A percentile compares a stretch with the other conserved stretches of the same genome.
phyloP scores from a whole-genome alignment of 768 basidiomycete species.

The Tubosaeta sp. region DNA sequence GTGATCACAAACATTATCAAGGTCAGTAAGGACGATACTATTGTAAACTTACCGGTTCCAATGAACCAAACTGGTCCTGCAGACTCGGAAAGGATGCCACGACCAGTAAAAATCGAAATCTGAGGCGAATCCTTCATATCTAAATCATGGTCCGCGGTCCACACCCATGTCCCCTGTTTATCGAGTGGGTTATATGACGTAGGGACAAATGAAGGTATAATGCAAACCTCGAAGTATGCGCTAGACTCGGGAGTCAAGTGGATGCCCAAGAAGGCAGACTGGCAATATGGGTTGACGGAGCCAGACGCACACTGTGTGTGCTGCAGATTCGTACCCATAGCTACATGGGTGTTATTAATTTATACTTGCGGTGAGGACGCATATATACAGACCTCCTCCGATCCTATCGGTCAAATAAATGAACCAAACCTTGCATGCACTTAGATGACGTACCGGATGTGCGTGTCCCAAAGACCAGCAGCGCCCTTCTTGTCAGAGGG shows the following conservation, averaged over 20 bases:
- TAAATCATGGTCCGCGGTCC: constrained; percentile 66
- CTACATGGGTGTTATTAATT: constrained; percentile 23
- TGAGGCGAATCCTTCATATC: constrained; percentile 54
- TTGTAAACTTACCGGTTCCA: constrained; percentile 44
- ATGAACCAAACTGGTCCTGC: constrained; percentile 80
- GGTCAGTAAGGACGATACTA: not conserved
- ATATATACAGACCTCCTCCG: constrained; percentile 22
- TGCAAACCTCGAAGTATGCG: constrained; percentile 58
- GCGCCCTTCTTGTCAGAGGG: constrained; percentile 48
- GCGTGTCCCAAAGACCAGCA: constrained; percentile 50
- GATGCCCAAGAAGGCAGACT: constrained; percentile 61
- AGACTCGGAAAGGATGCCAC: constrained; percentile 72
- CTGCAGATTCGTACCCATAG: constrained; percentile 52
- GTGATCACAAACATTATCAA: not conserved
- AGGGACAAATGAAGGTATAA: not conserved
- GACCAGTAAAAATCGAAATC: constrained; percentile 55
- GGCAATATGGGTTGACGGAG: constrained; percentile 41
- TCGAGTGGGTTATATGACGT: not conserved
- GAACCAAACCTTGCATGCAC: not conserved
- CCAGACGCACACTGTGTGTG: constrained; percentile 39
- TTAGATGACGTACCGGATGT: constrained; percentile 29
- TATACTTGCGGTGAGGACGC: not conserved
- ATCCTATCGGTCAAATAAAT: constrained; percentile 10
- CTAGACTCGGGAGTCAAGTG: constrained; percentile 52
- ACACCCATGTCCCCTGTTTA: constrained; percentile 67